Evolutionary conservation across 805 yeast genomes (phyloP), one percentile per base, ranked within the genome.

Genomic region (Saccharomycopsis sp.): DNA sequence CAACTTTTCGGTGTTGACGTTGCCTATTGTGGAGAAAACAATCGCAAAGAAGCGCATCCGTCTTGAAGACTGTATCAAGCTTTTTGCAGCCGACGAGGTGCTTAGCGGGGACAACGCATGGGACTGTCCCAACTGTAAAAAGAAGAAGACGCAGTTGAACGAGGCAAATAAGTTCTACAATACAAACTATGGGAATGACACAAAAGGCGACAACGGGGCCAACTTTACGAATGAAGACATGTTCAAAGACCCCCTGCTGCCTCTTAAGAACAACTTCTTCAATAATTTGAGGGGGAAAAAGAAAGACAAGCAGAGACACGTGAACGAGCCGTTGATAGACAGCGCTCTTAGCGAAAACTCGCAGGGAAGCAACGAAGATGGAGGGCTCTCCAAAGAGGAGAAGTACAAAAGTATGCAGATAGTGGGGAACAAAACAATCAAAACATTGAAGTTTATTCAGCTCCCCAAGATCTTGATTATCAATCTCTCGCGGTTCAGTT

Each of bases 381-480:
- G 47, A 40, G 34, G 48, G 23, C 18, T 24, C 37, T 15, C 24
- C 18, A 8, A 34, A 24, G 34, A 48, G 34, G 59, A 56, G 14
- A 57, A 58, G 29, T 58, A 24, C 29, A 41, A 52, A 41, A 60
- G 61, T 34, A 46, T 60, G 53, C 59, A 60, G 44, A 60, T 59
- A 23, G 54, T 46, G 14, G 62, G 62, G 14, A 59, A 48, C 15
- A 61, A 61, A 51, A 83, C 94, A 54, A 75, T 86, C 18, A 92
- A 94, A 69, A 78, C 83, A 20, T 74, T 91, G 60, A 77, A 80
- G 37, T 89, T 92, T 52, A 84, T 96, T 1, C 75, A 92, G 51
- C 72, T 92, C 41, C 98, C 99, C 0, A 83, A 81, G 51, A 79
- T 88, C 1, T 75, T 92, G 59, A 84, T 92, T 21, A 81, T 92